Evolutionary conservation across 192 early-diverging fungal genomes (phyloP).

Genomic region (Coemansia sp.): DNA sequence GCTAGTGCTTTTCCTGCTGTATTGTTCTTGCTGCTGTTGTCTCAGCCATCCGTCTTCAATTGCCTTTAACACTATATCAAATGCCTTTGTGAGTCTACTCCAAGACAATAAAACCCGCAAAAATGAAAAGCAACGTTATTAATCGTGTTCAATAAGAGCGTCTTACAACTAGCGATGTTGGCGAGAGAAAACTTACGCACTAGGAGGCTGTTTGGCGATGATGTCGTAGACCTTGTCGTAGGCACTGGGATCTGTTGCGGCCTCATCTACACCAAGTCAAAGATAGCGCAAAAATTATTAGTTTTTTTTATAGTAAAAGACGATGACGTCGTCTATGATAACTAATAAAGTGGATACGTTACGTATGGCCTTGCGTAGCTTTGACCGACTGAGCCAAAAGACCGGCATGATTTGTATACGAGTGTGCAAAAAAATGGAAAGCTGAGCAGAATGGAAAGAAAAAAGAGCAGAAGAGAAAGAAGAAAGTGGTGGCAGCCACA

Average conservation of each 20-base stretch:
- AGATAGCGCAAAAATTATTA: background rate
- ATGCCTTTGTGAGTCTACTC: slow-evolving; percentile 2
- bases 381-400: slow-evolving; percentile 13
- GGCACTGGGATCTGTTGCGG: background rate
- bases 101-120: background rate
- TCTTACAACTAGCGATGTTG: background rate
- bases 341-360: background rate
- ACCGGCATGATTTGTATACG: slow-evolving; percentile 6
- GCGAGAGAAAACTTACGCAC: slow-evolving; percentile 2
- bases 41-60: slow-evolving; percentile 22
- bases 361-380: slow-evolving; percentile 12
- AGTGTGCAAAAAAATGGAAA: background rate
- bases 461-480: background rate
- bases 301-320: background rate
- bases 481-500: background rate
- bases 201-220: slow-evolving; percentile 6
- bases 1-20: background rate
- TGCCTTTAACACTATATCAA: slow-evolving; percentile 10
- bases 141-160: background rate
- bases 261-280: slow-evolving; percentile 10
- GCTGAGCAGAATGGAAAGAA: background rate
- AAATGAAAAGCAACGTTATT: background rate
- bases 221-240: slow-evolving; percentile 20
- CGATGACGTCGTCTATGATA: background rate
- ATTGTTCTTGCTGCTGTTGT: background rate